Percentiles rank a stretch among this genome's conserved stretches.
Conservation (phyloP, 768 basidiomycete genomes). For the Lyophyllum decastes region DNA sequence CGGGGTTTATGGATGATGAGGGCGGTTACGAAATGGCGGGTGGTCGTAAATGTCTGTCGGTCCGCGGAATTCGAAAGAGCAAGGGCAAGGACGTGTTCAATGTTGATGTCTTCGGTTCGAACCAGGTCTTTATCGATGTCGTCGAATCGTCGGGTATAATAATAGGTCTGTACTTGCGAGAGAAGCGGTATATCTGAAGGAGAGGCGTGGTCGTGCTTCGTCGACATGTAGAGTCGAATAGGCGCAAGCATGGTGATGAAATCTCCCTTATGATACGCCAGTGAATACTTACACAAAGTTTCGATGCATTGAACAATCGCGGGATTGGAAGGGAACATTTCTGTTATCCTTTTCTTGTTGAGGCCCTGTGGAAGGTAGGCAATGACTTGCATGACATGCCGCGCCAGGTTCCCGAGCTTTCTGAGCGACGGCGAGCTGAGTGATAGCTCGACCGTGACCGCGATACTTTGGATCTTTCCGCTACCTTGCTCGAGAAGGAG, state of each 20-base stretch:
- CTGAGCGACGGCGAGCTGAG: slow-evolving; percentile 10
- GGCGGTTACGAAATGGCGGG: background rate
- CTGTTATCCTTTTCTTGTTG: background rate
- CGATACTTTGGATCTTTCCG: slow-evolving; percentile 12
- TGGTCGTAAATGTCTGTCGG: background rate
- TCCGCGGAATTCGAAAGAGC: background rate
- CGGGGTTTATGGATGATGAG: slow-evolving; percentile 7
- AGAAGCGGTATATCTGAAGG: slow-evolving; percentile 2
- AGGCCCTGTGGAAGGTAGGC: slow-evolving; percentile 15
- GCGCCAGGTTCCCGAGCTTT: background rate
- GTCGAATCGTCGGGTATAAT: background rate
- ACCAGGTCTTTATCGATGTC: background rate
- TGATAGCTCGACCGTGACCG: slow-evolving; percentile 8
- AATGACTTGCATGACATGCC: slow-evolving; percentile 6
- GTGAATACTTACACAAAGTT: slow-evolving; percentile 6
- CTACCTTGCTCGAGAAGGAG: slow-evolving; percentile 6
- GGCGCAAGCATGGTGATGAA: slow-evolving; percentile 16
- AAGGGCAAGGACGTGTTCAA: too few relatives aligned
- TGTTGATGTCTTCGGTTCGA: background rate
- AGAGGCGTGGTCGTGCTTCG: background rate
- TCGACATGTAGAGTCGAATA: slow-evolving; percentile 12
- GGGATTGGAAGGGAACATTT: background rate
- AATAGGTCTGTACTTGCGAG: background rate
- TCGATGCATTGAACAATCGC: slow-evolving; percentile 1
- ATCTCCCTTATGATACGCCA: slow-evolving; percentile 6